Evolutionary conservation across 805 yeast species (phyloP).

Genomic region (Candida xyloterini): DNA sequence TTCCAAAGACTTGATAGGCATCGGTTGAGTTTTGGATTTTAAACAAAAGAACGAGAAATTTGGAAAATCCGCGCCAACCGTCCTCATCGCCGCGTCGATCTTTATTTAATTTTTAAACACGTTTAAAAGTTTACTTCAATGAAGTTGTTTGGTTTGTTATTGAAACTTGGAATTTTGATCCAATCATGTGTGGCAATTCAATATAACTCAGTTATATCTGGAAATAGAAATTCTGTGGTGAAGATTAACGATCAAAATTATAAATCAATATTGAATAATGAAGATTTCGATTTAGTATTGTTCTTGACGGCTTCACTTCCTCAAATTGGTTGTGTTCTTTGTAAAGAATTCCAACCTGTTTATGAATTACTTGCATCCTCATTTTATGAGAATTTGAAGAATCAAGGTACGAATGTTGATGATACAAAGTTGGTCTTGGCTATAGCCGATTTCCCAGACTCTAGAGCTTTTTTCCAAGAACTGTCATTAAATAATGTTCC

Average conservation of each 20-base stretch:
- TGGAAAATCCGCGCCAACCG: background rate
- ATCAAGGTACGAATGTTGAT: conserved; percentile 47
- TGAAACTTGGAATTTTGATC: conserved; percentile 7
- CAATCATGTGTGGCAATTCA: conserved; percentile 18
- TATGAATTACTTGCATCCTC: conserved; percentile 60
- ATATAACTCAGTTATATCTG: conserved; percentile 17
- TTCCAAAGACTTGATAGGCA: conserved; percentile 55
- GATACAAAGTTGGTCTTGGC: conserved; percentile 64
- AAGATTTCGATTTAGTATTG: conserved; percentile 62
- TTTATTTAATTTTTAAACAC: background rate
- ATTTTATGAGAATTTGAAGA: conserved; percentile 44
- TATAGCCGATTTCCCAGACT: conserved; percentile 64
- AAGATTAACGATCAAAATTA: conserved; percentile 58
- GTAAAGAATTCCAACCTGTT: conserved; percentile 67
- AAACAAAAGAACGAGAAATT: too few relatives aligned
- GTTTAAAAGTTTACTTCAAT: conserved; percentile 4
- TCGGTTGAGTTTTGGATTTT: too few relatives aligned
- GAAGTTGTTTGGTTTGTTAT: conserved; percentile 7
- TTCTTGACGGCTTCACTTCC: conserved; percentile 73
- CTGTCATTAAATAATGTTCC: conserved; percentile 74
- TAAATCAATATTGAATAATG: conserved; percentile 53
- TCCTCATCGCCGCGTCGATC: conserved; percentile 8
- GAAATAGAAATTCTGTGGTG: conserved; percentile 14
- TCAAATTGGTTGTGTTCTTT: conserved; percentile 72
- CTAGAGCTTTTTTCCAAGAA: conserved; percentile 49